Base-by-base conservation (phyloP, 1,284 basidiomycete species). In the Meripilus lineatus region DNA sequence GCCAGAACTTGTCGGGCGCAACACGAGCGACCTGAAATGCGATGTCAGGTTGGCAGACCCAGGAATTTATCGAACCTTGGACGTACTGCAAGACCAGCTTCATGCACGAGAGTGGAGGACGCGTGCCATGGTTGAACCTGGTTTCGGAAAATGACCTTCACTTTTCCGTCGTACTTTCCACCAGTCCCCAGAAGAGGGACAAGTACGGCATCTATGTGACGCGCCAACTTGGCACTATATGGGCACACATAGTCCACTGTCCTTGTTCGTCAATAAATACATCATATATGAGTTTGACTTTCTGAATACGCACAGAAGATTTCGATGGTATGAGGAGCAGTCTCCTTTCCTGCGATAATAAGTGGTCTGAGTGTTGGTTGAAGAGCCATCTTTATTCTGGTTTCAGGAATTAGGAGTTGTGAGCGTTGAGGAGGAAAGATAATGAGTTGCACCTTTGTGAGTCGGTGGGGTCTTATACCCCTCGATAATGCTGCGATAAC, bases 181-280 rank as follows among this genome's bases (percentile, higher is more conserved):
- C 79, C 80, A 14, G 70, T 58, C 15, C 67, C 67, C 46, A 88
- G 58, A 46, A 76, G 64, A 15, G 84, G 85, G 49, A 71, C 76
- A 39, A 89, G 65, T 38, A 84, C 67, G 6, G 53, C 66, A 37
- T 88, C 75, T 48, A 89, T 75, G n/a, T 72, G 68, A 17, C 68
- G 57, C 3, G 78, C 68, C 39, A 85, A 57, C 63, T 87, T 89
- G 11, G 76, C 77, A 50, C 83, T 86, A 72, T 78, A 94, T 0
- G 93, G 93, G 60, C 93, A 94, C 54, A 91, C 84, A 59, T 88
- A 90, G 66, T 93, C 91, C 64, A 88, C 85, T 88, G 49, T 25
- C n/a, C n/a, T n/a, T n/a, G n/a, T n/a, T n/a, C n/a, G n/a, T n/a
- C n/a, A n/a, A n/a, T 25, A 6, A 42, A 5, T 23, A 4, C 10